Conservation (phyloP, 2,329 filamentous ascomycete genomes). For the Xylariaceae sp. region DNA sequence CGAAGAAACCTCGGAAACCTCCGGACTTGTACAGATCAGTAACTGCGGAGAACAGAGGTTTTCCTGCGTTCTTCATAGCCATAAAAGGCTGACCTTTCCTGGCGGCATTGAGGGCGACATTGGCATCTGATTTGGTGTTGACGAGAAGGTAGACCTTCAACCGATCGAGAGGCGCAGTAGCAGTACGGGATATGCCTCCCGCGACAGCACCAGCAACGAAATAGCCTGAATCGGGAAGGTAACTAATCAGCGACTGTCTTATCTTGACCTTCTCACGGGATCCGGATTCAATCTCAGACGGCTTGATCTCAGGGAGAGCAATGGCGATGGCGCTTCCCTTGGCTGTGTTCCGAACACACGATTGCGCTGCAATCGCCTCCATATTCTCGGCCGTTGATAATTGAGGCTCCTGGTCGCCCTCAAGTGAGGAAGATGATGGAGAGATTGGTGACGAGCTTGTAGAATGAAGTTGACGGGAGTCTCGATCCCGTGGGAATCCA, state of each 20-base stretch:
- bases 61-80: constrained; percentile 66
- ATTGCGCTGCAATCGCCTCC: constrained; percentile 19
- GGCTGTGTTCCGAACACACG: constrained; percentile 18
- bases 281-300: constrained; percentile 35
- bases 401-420: constrained; percentile 17
- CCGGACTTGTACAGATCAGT: constrained; percentile 83
- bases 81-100: constrained; percentile 69
- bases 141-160: constrained; percentile 97
- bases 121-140: constrained; percentile 68
- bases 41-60: constrained; percentile 72
- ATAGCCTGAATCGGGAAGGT: constrained; percentile 91
- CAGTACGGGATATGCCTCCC: constrained; percentile 91
- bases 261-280: constrained; percentile 45
- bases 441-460: constrained; percentile 11
- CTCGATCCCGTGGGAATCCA: constrained; percentile 40
- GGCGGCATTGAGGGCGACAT: constrained; percentile 62
- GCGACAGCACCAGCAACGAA: constrained; percentile 94
- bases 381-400: constrained; percentile 20
- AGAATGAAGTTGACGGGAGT: constrained; percentile 1
- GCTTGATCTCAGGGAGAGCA: constrained; percentile 21
- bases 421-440: constrained; percentile 17
- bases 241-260: constrained; percentile 60
- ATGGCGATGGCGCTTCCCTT: constrained; percentile 19
- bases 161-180: constrained; percentile 93
- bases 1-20: constrained; percentile 87